Percentiles rank a stretch among this genome's conserved stretches.
These are phyloP conservation scores for Sclerotinia minor DNA, from an alignment of 2,329 filamentous ascomycete genomes.

Conservation along the genomic window DNA sequence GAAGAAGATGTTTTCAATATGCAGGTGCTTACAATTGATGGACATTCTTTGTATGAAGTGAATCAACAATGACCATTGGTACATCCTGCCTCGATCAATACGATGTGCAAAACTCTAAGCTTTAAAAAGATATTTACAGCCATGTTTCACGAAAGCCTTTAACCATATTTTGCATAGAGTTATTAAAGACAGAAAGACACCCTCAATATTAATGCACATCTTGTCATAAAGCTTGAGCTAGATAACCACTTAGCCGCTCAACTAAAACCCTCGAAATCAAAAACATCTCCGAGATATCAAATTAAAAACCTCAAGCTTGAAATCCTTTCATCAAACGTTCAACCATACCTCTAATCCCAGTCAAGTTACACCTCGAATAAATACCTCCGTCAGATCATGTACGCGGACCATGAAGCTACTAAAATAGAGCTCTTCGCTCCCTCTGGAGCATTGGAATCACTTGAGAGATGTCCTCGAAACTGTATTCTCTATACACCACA, in stretches of 20 bases:
- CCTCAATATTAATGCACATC: not conserved
- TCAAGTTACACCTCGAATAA: too few species aligned
- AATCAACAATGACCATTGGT: not conserved
- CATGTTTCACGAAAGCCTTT: too few species aligned
- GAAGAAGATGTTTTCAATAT: not conserved
- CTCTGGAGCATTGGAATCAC: not conserved
- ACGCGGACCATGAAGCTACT: too few species aligned
- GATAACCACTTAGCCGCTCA: not conserved
- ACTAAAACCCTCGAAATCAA: not conserved
- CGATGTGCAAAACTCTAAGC: not conserved
- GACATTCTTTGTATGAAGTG: not conserved
- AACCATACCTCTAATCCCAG: not conserved
- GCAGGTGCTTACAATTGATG: not conserved
- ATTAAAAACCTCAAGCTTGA: not conserved
- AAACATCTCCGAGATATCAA: too few species aligned
- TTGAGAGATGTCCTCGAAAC: not conserved
- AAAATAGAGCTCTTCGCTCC: not conserved
- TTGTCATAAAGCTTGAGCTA: not conserved
- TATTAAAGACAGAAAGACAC: not conserved
- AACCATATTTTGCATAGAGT: too few species aligned
- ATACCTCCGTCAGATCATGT: not conserved
- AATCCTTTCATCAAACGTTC: not conserved
- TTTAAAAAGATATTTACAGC: not conserved
- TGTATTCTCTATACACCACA: not conserved
- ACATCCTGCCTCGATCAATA: not conserved